Conservation (phyloP, 2,329 filamentous ascomycete species). For the Neofusicoccum sp. region DNA sequence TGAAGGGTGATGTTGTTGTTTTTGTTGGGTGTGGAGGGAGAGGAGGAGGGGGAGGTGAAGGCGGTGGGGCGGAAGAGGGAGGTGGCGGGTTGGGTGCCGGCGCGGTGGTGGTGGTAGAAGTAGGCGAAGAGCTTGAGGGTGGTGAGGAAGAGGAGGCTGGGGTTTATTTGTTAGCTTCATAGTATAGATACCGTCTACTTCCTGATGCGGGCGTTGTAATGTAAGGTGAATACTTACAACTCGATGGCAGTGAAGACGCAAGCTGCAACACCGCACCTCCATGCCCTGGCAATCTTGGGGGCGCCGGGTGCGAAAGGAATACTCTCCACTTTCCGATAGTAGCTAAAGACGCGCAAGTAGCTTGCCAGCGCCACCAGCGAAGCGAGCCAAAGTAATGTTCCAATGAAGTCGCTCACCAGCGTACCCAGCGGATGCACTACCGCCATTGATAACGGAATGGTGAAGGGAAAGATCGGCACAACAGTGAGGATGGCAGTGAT, state of each 20-base stretch:
- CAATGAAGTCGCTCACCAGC: constrained; percentile 23
- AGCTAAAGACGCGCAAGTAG: constrained; percentile 23
- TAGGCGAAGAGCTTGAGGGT: constrained; percentile 24
- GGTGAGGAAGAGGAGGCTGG: constrained; percentile 25
- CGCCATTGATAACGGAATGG: background rate
- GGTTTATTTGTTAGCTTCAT: background rate
- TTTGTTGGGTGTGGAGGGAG: background rate
- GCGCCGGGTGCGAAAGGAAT: background rate
- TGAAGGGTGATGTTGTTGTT: background rate
- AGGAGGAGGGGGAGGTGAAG: background rate
- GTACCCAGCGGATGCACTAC: constrained; percentile 12
- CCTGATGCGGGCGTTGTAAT: too few relatives aligned
- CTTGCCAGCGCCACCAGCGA: constrained; percentile 23
- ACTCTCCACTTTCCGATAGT: background rate
- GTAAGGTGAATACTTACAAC: too few relatives aligned
- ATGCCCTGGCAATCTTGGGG: constrained; percentile 14
- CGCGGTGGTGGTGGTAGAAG: constrained; percentile 25
- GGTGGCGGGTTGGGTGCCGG: background rate
- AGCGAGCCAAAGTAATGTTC: constrained; percentile 24
- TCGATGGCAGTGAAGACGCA: constrained; percentile 24
- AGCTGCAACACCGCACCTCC: constrained; percentile 23
- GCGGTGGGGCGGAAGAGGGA: background rate
- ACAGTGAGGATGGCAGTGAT: constrained; percentile 24
- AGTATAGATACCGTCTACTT: too few relatives aligned
- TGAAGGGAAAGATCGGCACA: constrained; percentile 23